Percentiles rank a stretch among this genome's conserved stretches.
Evolutionary conservation across 768 basidiomycete species (phyloP).

Genomic region (Podaxis sp.): DNA sequence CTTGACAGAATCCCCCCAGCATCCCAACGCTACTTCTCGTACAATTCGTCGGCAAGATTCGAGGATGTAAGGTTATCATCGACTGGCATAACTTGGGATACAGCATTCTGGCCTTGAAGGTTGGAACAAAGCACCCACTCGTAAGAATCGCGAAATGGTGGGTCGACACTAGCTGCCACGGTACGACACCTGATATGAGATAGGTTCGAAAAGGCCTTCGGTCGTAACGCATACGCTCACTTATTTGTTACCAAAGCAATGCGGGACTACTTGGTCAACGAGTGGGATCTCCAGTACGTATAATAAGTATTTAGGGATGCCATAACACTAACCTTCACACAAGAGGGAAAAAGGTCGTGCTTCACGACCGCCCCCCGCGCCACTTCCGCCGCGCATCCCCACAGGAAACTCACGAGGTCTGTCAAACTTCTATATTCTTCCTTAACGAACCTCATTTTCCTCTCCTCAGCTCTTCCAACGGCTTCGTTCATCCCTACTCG

Average conservation of each 20-base stretch:
- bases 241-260: slow-evolving; percentile 92
- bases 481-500: slow-evolving; percentile 36
- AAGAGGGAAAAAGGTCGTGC: slow-evolving; percentile 76
- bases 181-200: background rate
- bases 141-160: slow-evolving; percentile 78
- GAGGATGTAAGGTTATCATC: slow-evolving; percentile 86
- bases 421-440: slow-evolving; percentile 12
- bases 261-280: slow-evolving; percentile 61
- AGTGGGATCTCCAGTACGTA: slow-evolving; percentile 78
- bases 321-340: background rate
- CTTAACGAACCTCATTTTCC: background rate
- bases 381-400: slow-evolving; percentile 74
- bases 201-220: slow-evolving; percentile 86
- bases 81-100: slow-evolving; percentile 99
- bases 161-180: slow-evolving; percentile 9
- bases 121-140: slow-evolving; percentile 66
- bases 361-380: slow-evolving; percentile 89
- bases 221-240: slow-evolving; percentile 80
- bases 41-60: slow-evolving; percentile 63
- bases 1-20: slow-evolving; percentile 85
- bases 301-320: background rate
- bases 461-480: slow-evolving; percentile 47
- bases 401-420: slow-evolving; percentile 75
- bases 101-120: slow-evolving; percentile 82
- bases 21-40: slow-evolving; percentile 91